Percentiles rank a stretch among this genome's conserved stretches.
Evolutionary conservation across 2,329 filamentous ascomycete species (phyloP).

Genomic region (Botrytis sinoallii): DNA sequence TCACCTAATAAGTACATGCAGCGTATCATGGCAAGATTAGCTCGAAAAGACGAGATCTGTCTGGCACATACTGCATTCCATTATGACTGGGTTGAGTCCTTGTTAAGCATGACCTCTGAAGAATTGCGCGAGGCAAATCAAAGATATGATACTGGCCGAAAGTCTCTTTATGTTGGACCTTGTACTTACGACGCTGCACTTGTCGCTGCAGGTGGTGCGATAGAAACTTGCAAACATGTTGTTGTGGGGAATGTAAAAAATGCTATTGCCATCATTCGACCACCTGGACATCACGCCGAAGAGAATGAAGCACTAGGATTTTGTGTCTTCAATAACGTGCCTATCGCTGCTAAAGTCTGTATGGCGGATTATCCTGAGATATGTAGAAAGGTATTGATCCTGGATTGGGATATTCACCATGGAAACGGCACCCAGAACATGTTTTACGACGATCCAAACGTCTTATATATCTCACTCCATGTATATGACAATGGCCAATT

Average conservation of each 20-base stretch:
- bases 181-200: conserved; percentile 78
- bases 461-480: conserved; percentile 93
- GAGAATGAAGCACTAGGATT: conserved; percentile 85
- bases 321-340: conserved; percentile 97
- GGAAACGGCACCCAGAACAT: conserved; percentile 96
- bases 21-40: conserved; percentile 75
- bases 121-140: conserved; percentile 67
- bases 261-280: conserved; percentile 90
- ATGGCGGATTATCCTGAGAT: conserved; percentile 74
- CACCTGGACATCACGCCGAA: conserved; percentile 94
- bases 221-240: conserved; percentile 93
- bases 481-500: conserved; percentile 81
- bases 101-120: conserved; percentile 53
- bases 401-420: conserved; percentile 84
- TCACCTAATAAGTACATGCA: conserved; percentile 63
- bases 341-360: conserved; percentile 84
- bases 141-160: conserved; percentile 59
- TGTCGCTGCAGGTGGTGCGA: conserved; percentile 86
- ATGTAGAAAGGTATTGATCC: conserved; percentile 85
- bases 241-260: conserved; percentile 83
- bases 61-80: conserved; percentile 76
- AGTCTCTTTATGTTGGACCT: conserved; percentile 79
- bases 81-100: conserved; percentile 69
- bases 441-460: conserved; percentile 91
- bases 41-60: conserved; percentile 75